phyloP scores from a whole-genome alignment of 2,329 filamentous ascomycete species.

The Penicillium rolfsii region DNA sequence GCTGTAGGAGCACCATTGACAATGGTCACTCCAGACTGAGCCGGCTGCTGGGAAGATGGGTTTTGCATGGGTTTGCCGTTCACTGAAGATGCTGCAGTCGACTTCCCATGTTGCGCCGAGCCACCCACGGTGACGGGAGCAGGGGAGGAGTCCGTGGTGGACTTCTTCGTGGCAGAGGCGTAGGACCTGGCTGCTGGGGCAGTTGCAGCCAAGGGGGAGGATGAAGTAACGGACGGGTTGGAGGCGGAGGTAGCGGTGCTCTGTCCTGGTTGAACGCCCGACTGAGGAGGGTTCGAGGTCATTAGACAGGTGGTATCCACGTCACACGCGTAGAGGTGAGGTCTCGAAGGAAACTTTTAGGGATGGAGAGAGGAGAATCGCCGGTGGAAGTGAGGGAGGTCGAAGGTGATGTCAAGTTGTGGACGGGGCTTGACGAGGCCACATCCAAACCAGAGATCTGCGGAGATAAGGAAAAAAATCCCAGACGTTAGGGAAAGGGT shows the following conservation, averaged over 20 bases:
- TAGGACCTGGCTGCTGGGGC: slow-evolving; percentile 60
- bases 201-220: slow-evolving; percentile 57
- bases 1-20: slow-evolving; percentile 66
- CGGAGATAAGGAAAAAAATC: slow-evolving; percentile 17
- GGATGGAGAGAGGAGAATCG: not conserved
- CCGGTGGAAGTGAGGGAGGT: not conserved
- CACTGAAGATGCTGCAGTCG: slow-evolving; percentile 73
- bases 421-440: slow-evolving; percentile 27
- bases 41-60: slow-evolving; percentile 31
- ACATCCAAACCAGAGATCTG: slow-evolving; percentile 32
- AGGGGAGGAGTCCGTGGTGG: slow-evolving; percentile 56
- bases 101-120: slow-evolving; percentile 58
- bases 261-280: slow-evolving; percentile 55
- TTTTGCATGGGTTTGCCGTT: slow-evolving; percentile 74
- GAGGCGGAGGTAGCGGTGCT: slow-evolving; percentile 44
- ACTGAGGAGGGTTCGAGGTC: slow-evolving; percentile 59
- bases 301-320: slow-evolving; percentile 56
- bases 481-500: slow-evolving; percentile 18
- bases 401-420: slow-evolving; percentile 31
- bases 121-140: slow-evolving; percentile 59
- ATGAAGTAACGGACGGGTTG: slow-evolving; percentile 47
- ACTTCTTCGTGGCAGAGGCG: slow-evolving; percentile 65
- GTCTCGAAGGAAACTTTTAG: slow-evolving; percentile 3
- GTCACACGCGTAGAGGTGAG: slow-evolving; percentile 30
- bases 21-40: slow-evolving; percentile 56